Conservation (phyloP, 1,284 basidiomycete species). For the Sporisorium exsertum region DNA sequence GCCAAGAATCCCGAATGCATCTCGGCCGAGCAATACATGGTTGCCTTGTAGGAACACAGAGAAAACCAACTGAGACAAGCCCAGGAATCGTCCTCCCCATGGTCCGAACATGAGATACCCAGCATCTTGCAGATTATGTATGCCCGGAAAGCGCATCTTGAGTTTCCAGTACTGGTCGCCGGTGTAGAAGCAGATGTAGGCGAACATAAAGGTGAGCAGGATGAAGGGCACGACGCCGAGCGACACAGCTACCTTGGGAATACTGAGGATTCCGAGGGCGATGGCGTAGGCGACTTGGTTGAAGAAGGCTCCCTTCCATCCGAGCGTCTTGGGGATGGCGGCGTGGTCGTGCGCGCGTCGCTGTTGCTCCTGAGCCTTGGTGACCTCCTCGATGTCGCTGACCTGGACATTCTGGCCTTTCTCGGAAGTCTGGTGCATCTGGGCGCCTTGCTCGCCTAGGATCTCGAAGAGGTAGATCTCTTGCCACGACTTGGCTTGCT, state of each 20-base stretch:
- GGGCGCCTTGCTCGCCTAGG: slow-evolving; percentile 31
- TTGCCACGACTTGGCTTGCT: slow-evolving; percentile 48
- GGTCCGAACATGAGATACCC: slow-evolving; percentile 61
- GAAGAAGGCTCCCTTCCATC: slow-evolving; percentile 60
- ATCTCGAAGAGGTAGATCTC: slow-evolving; percentile 51
- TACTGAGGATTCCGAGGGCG: slow-evolving; percentile 60
- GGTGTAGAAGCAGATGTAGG: slow-evolving; percentile 52
- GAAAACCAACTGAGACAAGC: slow-evolving; percentile 49
- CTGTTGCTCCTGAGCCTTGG: slow-evolving; percentile 27
- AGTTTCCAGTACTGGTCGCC: slow-evolving; percentile 57
- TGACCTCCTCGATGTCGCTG: slow-evolving; percentile 45
- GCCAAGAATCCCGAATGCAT: slow-evolving; percentile 56
- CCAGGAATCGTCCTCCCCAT: slow-evolving; percentile 44
- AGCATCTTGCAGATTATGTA: slow-evolving; percentile 60
- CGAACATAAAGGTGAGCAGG: slow-evolving; percentile 53
- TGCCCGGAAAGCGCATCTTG: slow-evolving; percentile 59
- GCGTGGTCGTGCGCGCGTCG: slow-evolving; percentile 28
- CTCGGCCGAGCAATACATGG: slow-evolving; percentile 59
- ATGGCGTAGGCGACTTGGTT: slow-evolving; percentile 61
- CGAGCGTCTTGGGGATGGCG: slow-evolving; percentile 54
- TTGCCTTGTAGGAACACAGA: slow-evolving; percentile 59
- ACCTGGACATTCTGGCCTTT: slow-evolving; percentile 48
- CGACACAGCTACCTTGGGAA: slow-evolving; percentile 57
- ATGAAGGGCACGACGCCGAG: slow-evolving; percentile 61
- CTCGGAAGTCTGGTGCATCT: slow-evolving; percentile 36